A percentile compares a stretch with the other conserved stretches of the same genome.
phyloP scores from a whole-genome alignment of 129 eudicot species.

The Arctium lappa region DNA sequence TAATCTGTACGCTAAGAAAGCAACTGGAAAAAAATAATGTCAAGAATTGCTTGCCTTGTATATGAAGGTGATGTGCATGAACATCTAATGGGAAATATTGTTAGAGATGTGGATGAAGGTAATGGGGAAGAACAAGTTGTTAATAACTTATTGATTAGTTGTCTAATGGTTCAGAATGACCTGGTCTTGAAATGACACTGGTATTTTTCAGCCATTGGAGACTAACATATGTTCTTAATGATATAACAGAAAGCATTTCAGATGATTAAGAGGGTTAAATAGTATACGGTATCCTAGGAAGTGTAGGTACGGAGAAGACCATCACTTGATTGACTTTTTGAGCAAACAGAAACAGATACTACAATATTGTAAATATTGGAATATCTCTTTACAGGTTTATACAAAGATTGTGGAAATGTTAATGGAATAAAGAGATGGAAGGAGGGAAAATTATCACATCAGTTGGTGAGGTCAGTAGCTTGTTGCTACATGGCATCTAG shows the following conservation, averaged over 20 bases:
- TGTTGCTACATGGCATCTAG: background rate
- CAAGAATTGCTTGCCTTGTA: background rate
- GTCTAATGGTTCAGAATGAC: background rate
- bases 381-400: background rate
- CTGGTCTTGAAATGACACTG: background rate
- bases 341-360: background rate
- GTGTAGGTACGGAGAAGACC: background rate
- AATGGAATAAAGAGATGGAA: background rate
- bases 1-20: background rate
- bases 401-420: background rate
- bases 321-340: background rate
- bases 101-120: background rate
- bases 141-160: slow-evolving; percentile 3
- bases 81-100: background rate
- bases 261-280: background rate
- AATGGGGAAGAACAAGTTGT: slow-evolving; percentile 1
- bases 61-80: background rate
- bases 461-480: background rate
- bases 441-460: background rate
- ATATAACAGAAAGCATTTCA: background rate
- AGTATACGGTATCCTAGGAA: background rate
- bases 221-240: background rate
- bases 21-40: background rate
- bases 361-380: background rate
- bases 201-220: background rate